Evolutionary conservation across 345 rosid species (phyloP), one percentile per base, ranked within the genome.

Genomic region (Sapria himalayana): DNA sequence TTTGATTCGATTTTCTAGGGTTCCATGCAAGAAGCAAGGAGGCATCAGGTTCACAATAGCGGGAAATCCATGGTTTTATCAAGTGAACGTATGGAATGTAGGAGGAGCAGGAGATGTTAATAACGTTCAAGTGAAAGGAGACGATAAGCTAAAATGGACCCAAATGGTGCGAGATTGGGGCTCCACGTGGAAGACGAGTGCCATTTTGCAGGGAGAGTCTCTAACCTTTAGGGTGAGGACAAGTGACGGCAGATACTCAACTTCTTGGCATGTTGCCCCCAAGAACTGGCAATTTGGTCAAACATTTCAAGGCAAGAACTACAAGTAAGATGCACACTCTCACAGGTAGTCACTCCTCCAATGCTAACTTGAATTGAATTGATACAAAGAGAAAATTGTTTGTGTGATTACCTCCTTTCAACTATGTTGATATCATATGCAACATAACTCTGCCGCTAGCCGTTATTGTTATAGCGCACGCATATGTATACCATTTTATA

Each of bases 91-190:
- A 18, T 50, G 52, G 64, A 84, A 84, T 29, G 92, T 78, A 0
- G 92, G 66, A 0, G 92, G 86, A 20, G 62, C 74, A 3, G 92
- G 95, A 23, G 84, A 84, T 5, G 62, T 84, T 4, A 36, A 23
- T 14, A 44, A 68, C 43, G 54, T 84, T 46, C 59, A 54, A 39
- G 92, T 78, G 51, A 78, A 73, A 43, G 74, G 76, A 10, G 4
- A 48, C 41, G 33, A 64, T 37, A 57, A 56, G 37, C 35, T 56
- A 9, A 17, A 19, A 7, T 74, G 78, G 82, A 65, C 64, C 1
- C 3, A 53, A 15, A 37, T 74, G 72, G 52, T 25, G 19, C 52
- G 70, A 3, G 49, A 34, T 1, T 74, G 77, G 77, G 82, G 82
- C 11, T 47, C 71, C 15, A 65, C 60, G 7, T 70, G 72, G 74